Percentiles rank a stretch among this genome's conserved stretches.
Evolutionary conservation across 2,329 filamentous ascomycete genomes (phyloP).

Genomic region (Talaromyces sp.): DNA sequence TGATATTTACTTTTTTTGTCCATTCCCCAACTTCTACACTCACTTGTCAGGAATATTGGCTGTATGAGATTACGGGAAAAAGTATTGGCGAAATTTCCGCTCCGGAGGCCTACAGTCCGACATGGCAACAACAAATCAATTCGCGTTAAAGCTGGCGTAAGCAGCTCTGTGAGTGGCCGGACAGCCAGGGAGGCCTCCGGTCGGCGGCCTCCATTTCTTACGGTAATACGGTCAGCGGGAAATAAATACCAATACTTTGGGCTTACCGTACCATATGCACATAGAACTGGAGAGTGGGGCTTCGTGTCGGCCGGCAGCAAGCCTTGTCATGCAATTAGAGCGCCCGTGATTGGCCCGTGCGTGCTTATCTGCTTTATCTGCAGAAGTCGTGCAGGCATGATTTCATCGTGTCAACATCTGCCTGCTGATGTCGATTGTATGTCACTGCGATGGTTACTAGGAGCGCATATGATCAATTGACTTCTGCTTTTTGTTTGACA

Average conservation of each 20-base stretch:
- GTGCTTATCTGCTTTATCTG: conserved; percentile 12
- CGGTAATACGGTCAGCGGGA: conserved; percentile 8
- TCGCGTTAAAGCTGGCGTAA: conserved; percentile 5
- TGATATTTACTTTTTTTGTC: neutral
- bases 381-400: conserved; percentile 3
- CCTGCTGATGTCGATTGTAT: conserved; percentile 2
- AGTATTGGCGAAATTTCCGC: conserved; percentile 16
- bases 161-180: conserved; percentile 13
- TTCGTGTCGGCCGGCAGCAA: neutral
- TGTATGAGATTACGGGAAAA: neutral
- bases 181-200: conserved; percentile 8
- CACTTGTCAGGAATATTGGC: neutral
- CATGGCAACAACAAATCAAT: conserved; percentile 13
- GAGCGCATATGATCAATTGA: neutral
- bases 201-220: conserved; percentile 9
- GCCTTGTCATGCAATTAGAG: conserved; percentile 8
- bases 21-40: neutral
- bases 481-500: neutral
- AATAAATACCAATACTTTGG: neutral
- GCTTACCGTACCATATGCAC: neutral
- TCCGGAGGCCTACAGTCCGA: conserved; percentile 11
- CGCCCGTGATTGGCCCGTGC: conserved; percentile 8
- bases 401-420: neutral
- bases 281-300: neutral
- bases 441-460: neutral